These are phyloP conservation scores for Candida arabinofermentans DNA, from an alignment of 805 yeast species.

Conservation along the genomic window DNA sequence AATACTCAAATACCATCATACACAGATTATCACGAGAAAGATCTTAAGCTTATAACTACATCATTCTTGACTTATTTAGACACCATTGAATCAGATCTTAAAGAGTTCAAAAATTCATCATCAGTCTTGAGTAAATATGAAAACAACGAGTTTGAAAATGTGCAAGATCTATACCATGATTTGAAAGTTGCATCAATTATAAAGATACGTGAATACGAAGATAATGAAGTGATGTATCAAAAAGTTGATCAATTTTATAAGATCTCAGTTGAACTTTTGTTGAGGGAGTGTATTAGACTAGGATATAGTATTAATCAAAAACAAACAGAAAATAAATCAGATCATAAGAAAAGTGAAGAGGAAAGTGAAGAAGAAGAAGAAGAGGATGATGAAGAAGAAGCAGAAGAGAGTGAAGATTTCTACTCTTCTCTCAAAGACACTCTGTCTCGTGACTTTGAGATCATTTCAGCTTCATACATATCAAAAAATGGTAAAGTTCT, in stretches of 20 bases:
- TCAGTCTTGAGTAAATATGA: slow-evolving; percentile 42
- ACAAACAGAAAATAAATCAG: slow-evolving; percentile 14
- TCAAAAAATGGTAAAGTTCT: slow-evolving; percentile 62
- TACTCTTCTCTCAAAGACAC: slow-evolving; percentile 33
- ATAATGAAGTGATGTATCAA: slow-evolving; percentile 46
- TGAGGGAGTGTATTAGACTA: slow-evolving; percentile 55
- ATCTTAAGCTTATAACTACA: slow-evolving; percentile 39
- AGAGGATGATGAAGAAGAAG: slow-evolving; percentile 8
- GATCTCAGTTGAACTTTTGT: slow-evolving; percentile 55
- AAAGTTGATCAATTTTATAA: slow-evolving; percentile 61
- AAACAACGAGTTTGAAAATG: slow-evolving; percentile 37
- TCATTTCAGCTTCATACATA: slow-evolving; percentile 50
- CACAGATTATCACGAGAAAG: slow-evolving; percentile 39
- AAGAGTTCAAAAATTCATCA: slow-evolving; percentile 21
- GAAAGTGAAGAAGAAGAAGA: neutral
- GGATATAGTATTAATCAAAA: slow-evolving; percentile 26
- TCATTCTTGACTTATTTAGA: slow-evolving; percentile 39
- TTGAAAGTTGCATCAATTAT: slow-evolving; percentile 51
- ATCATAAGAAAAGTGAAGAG: slow-evolving; percentile 28
- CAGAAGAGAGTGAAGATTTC: slow-evolving; percentile 11
- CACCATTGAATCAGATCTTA: slow-evolving; percentile 22
- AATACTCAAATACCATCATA: slow-evolving; percentile 36
- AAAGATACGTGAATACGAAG: slow-evolving; percentile 34
- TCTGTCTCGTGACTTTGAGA: slow-evolving; percentile 54
- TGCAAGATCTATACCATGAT: slow-evolving; percentile 65